Evolutionary conservation across 164 flowering plant genomes (phyloP).

Genomic region (Magnolia kwangsiensis): DNA sequence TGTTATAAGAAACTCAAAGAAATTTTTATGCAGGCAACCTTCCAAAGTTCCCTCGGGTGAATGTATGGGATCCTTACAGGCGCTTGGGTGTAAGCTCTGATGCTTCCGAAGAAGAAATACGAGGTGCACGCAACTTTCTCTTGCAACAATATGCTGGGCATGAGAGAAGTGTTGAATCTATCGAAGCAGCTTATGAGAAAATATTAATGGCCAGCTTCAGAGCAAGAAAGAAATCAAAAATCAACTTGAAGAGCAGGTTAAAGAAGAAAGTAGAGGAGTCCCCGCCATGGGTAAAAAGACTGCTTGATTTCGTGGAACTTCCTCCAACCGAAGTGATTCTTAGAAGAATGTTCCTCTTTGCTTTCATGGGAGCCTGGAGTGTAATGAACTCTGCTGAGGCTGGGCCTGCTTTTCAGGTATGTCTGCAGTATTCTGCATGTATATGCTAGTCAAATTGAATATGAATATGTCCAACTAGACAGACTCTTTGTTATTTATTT

Average conservation of each 20-base stretch:
- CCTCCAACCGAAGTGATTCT: slow-evolving; percentile 72
- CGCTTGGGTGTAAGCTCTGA: slow-evolving; percentile 72
- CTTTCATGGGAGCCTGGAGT: slow-evolving; percentile 94
- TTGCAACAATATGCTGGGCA: slow-evolving; percentile 76
- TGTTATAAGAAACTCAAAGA: neutral
- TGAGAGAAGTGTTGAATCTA: slow-evolving; percentile 87
- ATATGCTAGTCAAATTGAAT: too few species aligned
- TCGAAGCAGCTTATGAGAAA: slow-evolving; percentile 95
- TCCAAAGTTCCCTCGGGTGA: slow-evolving; percentile 60
- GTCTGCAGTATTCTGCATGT: slow-evolving; percentile 7
- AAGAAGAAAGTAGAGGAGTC: slow-evolving; percentile 93
- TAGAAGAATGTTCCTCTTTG: slow-evolving; percentile 81
- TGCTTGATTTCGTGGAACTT: slow-evolving; percentile 71
- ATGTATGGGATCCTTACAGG: slow-evolving; percentile 84
- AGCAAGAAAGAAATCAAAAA: slow-evolving; percentile 75
- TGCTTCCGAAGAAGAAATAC: slow-evolving; percentile 91
- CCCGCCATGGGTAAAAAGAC: slow-evolving; percentile 84
- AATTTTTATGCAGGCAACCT: slow-evolving; percentile 36
- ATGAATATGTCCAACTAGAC: too few species aligned
- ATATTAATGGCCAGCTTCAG: slow-evolving; percentile 70
- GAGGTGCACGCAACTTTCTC: slow-evolving; percentile 91
- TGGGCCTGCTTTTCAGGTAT: slow-evolving; percentile 99
- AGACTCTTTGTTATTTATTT: too few species aligned
- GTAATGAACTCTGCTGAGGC: slow-evolving; percentile 86
- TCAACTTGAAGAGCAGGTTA: slow-evolving; percentile 79